phyloP scores from a whole-genome alignment of 129 eudicot species.

The Flaveria bidentis region DNA sequence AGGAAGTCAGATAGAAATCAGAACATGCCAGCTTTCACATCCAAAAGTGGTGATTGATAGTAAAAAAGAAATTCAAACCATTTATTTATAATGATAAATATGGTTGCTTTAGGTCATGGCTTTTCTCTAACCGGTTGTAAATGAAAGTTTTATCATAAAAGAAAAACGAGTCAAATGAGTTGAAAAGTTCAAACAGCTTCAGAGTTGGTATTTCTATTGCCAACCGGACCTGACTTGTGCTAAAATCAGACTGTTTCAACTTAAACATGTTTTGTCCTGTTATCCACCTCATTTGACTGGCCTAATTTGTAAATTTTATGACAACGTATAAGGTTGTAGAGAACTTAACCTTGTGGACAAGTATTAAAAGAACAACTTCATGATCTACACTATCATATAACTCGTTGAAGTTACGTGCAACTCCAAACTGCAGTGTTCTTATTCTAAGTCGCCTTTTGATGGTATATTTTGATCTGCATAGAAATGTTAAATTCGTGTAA shows the following conservation, averaged over 20 bases:
- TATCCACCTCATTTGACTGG: neutral
- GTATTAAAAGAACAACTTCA: constrained; percentile 86
- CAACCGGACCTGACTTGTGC: neutral
- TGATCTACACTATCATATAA: constrained; percentile 87
- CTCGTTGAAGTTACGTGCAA: constrained; percentile 82
- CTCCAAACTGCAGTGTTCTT: constrained; percentile 74
- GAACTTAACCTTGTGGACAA: constrained; percentile 80
- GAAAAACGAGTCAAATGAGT: neutral
- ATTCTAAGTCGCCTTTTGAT: constrained; percentile 85
- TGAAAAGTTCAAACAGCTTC: neutral
- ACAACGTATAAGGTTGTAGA: neutral
- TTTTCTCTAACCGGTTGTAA: neutral
- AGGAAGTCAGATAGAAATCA: neutral
- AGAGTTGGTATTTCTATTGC: neutral
- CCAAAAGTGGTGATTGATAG: neutral
- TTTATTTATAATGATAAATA: neutral
- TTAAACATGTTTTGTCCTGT: neutral
- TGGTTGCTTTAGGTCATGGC: too few relatives aligned
- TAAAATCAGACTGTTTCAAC: neutral
- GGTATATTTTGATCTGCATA: constrained; percentile 65
- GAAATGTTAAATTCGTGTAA: constrained; percentile 8
- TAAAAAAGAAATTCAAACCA: neutral
- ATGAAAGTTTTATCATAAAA: neutral
- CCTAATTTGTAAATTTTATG: neutral
- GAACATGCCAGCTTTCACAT: constrained; percentile 13